phyloP scores from a whole-genome alignment of 2,329 filamentous ascomycete genomes.

The Hypoxylon sp. region DNA sequence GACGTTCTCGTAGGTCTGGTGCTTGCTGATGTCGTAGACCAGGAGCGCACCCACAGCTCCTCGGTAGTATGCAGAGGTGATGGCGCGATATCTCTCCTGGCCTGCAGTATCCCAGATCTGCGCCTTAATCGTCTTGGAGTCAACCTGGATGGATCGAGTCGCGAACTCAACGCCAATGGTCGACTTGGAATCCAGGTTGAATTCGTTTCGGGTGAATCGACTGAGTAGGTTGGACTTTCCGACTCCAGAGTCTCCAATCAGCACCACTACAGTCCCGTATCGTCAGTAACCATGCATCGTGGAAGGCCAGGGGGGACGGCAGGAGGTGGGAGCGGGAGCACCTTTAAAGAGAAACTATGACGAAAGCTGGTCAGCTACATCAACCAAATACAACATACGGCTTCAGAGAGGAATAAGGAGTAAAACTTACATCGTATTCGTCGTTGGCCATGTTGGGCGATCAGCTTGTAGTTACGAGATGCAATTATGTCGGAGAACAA shows the following conservation, averaged over 20 bases:
- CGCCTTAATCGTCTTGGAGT: conserved; percentile 99
- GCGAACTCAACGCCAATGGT: conserved; percentile 99
- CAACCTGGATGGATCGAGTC: conserved; percentile 97
- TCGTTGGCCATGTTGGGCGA: conserved; percentile 90
- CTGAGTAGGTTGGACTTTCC: conserved; percentile 99
- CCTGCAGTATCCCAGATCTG: conserved; percentile 99
- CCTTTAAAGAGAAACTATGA: conserved; percentile 98
- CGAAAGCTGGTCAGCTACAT: conserved; percentile 48
- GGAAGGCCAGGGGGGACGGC: conserved; percentile 39
- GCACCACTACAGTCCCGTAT: conserved; percentile 72
- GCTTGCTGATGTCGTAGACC: conserved; percentile 99
- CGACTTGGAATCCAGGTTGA: conserved; percentile 99
- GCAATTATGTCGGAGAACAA: conserved; percentile 28
- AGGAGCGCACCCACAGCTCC: conserved; percentile 96
- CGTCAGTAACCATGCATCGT: conserved; percentile 41
- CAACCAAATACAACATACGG: background rate
- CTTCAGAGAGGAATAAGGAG: conserved; percentile 36
- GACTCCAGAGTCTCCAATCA: conserved; percentile 99
- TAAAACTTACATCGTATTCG: conserved; percentile 93
- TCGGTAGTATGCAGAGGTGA: conserved; percentile 98
- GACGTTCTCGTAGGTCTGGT: conserved; percentile 99
- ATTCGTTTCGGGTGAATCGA: conserved; percentile 99
- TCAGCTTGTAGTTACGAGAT: conserved; percentile 23
- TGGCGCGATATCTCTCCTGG: conserved; percentile 98
- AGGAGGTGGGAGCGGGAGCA: conserved; percentile 59